Evolutionary conservation across 2,329 filamentous ascomycete species (phyloP), one percentile per base, ranked within the genome.

Genomic region (Drechslerella stenobrocha): DNA sequence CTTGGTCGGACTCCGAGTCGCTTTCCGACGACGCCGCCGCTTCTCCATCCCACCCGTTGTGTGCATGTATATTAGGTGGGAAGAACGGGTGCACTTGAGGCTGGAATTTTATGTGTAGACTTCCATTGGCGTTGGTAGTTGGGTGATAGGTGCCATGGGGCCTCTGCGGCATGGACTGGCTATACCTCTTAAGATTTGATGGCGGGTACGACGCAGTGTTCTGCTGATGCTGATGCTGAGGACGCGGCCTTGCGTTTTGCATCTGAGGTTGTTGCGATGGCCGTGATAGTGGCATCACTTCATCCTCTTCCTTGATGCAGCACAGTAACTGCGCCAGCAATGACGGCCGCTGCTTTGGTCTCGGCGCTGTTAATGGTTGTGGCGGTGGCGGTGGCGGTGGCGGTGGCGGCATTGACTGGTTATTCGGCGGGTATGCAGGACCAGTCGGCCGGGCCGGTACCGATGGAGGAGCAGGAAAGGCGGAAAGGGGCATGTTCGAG

Each of bases 251-350:
- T 11, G 51, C 32, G 45, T 53, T 20, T 20, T 67, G 63, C 63
- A 60, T 67, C 28, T 60, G 55, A 42, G 55, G 55, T 44, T 48
- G 55, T 15, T 53, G 47, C 7, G 28, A 30, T 11, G 61, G 61
- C 18, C 61, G 56, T 11, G 52, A 20, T 3, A 53, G 32, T 9
- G 53, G 53, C n/a, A 52, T 57, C 9, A 37, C 44, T 32, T 51
- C 50, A 6, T 67, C 63, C 37, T 67, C 35, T 11, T 46, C 7
- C 11, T 50, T 30, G 22, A 67, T 52, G 40, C 63, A 67, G 28
- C 63, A 67, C 11, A 67, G 52, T 40, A 67, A 28, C 45, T 60
- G 55, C 23, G 55, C 55, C 6, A 67, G 23, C 18, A 67, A 40
- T 5, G 63, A 67, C 1, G 50, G 55, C 22, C 50, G 42, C n/a